Conservation (phyloP, 2,329 filamentous ascomycete species). For the Fusarium pseudocircinatum region DNA sequence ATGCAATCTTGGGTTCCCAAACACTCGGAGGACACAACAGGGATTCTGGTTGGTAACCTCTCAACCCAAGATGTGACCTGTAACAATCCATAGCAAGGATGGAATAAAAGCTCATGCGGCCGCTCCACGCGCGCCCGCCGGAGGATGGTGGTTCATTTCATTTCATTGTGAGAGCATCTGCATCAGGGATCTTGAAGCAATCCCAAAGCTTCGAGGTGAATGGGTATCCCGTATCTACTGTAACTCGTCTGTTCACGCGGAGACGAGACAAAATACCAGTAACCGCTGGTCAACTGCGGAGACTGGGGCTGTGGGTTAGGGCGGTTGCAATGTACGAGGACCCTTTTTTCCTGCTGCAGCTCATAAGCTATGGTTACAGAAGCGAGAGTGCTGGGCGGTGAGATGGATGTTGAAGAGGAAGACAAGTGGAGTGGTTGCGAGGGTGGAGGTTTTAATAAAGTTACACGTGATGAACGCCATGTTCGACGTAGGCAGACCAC, state of each 20-base stretch:
- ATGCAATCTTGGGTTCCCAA: slow-evolving; percentile 40
- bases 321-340: slow-evolving; percentile 6
- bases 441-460: slow-evolving; percentile 13
- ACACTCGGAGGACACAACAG: slow-evolving; percentile 32
- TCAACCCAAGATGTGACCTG: slow-evolving; percentile 37
- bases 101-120: slow-evolving; percentile 38
- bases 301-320: slow-evolving; percentile 23
- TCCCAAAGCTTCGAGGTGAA: neutral
- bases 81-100: slow-evolving; percentile 31
- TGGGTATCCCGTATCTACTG: neutral
- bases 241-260: neutral
- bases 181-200: neutral
- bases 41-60: slow-evolving; percentile 33
- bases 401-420: slow-evolving; percentile 2
- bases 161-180: slow-evolving; percentile 8
- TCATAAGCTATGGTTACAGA: slow-evolving; percentile 8
- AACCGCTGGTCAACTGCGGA: slow-evolving; percentile 2
- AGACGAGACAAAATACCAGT: slow-evolving; percentile 5
- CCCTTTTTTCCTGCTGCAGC: slow-evolving; percentile 19
- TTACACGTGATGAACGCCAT: slow-evolving; percentile 33
- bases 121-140: slow-evolving; percentile 35
- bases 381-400: slow-evolving; percentile 23
- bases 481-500: neutral
- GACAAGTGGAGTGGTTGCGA: neutral
- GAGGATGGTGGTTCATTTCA: slow-evolving; percentile 35